Conservation (phyloP, 805 yeast genomes). For the Hanseniaspora jakobsenii region DNA sequence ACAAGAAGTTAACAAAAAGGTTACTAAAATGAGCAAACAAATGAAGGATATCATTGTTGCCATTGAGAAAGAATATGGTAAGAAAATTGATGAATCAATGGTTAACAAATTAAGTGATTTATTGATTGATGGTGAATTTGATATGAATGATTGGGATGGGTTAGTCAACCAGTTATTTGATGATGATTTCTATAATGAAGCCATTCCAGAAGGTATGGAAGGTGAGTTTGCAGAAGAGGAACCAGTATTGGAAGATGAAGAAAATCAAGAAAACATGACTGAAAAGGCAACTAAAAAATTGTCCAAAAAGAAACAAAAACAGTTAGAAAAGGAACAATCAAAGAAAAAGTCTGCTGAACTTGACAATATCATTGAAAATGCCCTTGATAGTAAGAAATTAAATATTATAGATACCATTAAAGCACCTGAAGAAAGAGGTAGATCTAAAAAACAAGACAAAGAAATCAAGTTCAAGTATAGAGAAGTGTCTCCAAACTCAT, state of each 20-base stretch:
- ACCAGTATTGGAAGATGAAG: too few species aligned
- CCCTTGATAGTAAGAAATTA: conserved; percentile 63
- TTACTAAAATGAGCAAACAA: conserved; percentile 25
- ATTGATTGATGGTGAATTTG: conserved; percentile 81
- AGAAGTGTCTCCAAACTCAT: conserved; percentile 90
- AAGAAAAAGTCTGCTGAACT: conserved; percentile 53
- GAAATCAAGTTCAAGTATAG: conserved; percentile 64
- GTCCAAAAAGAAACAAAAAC: conserved; percentile 40
- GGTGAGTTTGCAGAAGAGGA: conserved; percentile 31
- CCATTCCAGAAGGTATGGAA: conserved; percentile 48
- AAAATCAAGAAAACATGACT: conserved; percentile 20
- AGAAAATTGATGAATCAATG: conserved; percentile 42
- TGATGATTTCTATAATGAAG: conserved; percentile 64
- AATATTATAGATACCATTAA: conserved; percentile 59
- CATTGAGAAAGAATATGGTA: conserved; percentile 34
- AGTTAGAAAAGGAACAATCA: conserved; percentile 42
- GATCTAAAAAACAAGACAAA: conserved; percentile 34
- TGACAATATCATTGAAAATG: conserved; percentile 56
- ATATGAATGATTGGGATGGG: conserved; percentile 81
- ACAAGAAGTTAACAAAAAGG: conserved; percentile 45
- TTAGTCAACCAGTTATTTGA: conserved; percentile 75
- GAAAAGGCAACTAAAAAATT: conserved; percentile 27
- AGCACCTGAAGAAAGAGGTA: conserved; percentile 42
- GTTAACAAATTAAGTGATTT: conserved; percentile 60
- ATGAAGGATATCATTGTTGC: conserved; percentile 52